phyloP scores from a whole-genome alignment of 768 basidiomycete species.

The Termitomyces sp. region DNA sequence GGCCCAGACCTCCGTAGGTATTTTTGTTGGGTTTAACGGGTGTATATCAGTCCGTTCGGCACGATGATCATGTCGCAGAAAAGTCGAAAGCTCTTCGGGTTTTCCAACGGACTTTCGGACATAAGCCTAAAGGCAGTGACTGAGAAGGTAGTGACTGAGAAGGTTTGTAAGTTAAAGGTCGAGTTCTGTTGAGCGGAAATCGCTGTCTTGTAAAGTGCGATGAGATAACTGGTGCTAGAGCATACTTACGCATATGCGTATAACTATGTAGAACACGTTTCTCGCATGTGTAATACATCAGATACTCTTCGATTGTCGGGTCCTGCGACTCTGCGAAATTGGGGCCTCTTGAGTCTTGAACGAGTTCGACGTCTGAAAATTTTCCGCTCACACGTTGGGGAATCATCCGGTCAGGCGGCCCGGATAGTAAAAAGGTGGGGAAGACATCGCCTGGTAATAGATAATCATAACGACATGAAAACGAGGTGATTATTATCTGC shows the following conservation, averaged over 20 bases:
- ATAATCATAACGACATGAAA: conserved; percentile 2
- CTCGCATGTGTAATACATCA: neutral
- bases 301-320: neutral
- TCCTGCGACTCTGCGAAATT: neutral
- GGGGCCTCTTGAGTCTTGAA: neutral
- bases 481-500: neutral
- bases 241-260: neutral
- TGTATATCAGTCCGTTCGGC: neutral
- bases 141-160: neutral
- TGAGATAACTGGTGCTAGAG: neutral
- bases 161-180: neutral
- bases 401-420: neutral
- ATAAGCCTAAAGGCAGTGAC: neutral
- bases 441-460: conserved; percentile 4
- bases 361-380: too few relatives aligned
- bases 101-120: conserved; percentile 10
- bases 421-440: conserved; percentile 3
- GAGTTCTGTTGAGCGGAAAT: neutral
- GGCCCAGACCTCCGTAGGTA: neutral
- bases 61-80: conserved; percentile 4
- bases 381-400: neutral
- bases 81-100: conserved; percentile 10
- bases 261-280: neutral
- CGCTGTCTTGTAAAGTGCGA: neutral
- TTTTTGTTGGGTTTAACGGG: neutral